Percentiles rank a stretch among this genome's conserved stretches.
phyloP scores from a whole-genome alignment of 352 stramenopile genomes.

The Phytopythium cucurbitacearum region DNA sequence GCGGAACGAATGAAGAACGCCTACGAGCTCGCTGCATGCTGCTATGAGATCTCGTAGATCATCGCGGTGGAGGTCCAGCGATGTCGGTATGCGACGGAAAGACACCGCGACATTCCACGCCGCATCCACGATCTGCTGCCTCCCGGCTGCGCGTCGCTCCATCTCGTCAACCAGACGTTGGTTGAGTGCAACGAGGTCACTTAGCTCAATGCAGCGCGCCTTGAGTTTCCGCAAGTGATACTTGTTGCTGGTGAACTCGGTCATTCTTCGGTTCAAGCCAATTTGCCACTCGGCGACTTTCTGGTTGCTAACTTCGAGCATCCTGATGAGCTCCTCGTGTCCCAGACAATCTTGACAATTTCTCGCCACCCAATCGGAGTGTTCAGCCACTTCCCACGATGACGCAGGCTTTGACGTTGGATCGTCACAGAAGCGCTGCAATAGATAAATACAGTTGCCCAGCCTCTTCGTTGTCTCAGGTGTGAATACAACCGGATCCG shows the following conservation, averaged over 20 bases:
- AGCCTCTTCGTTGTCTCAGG: constrained; percentile 26
- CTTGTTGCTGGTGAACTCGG: constrained; percentile 36
- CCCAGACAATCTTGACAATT: constrained; percentile 3
- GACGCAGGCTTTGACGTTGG: constrained; percentile 7
- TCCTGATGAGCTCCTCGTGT: constrained; percentile 4
- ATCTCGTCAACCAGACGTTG: constrained; percentile 40
- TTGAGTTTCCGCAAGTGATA: constrained; percentile 37
- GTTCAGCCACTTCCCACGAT: constrained; percentile 4
- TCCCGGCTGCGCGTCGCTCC: constrained; percentile 25
- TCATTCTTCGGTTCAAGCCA: constrained; percentile 36
- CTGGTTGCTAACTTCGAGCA: constrained; percentile 29
- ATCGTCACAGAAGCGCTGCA: constrained; percentile 39
- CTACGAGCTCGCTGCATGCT: constrained; percentile 33
- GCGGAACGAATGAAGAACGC: neutral
- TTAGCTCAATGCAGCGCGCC: constrained; percentile 37
- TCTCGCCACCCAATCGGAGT: constrained; percentile 18
- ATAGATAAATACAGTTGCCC: constrained; percentile 38
- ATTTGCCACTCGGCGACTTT: constrained; percentile 45
- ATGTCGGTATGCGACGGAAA: constrained; percentile 27
- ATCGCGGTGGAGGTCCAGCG: constrained; percentile 6
- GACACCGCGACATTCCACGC: constrained; percentile 31
- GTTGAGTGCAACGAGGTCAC: constrained; percentile 39
- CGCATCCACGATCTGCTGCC: constrained; percentile 36
- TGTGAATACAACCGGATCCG: constrained; percentile 7
- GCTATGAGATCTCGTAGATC: constrained; percentile 35